phyloP scores from a whole-genome alignment of 352 stramenopile genomes.

The Globisporangium rhizosaccharum region DNA sequence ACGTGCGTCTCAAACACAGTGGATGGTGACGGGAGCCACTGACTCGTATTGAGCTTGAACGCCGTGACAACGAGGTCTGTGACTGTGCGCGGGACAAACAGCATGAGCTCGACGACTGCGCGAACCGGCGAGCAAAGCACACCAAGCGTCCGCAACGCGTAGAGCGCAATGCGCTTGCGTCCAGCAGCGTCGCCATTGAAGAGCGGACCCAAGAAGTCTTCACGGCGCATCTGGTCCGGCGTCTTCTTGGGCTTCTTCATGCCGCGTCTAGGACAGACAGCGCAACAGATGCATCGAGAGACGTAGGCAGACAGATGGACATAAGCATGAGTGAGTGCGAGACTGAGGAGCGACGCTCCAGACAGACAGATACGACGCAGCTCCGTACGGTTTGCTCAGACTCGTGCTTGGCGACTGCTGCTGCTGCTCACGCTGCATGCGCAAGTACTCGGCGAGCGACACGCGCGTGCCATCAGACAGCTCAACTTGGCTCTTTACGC shows the following conservation, averaged over 20 bases:
- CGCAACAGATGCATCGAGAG: neutral
- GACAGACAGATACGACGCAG: too few species aligned
- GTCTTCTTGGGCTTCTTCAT: slow-evolving; percentile 25
- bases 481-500: slow-evolving; percentile 47
- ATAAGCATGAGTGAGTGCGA: neutral
- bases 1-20: slow-evolving; percentile 11
- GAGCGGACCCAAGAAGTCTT: slow-evolving; percentile 60
- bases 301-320: neutral
- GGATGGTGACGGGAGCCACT: slow-evolving; percentile 17
- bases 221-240: slow-evolving; percentile 42
- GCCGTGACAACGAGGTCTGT: slow-evolving; percentile 36
- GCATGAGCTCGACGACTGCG: slow-evolving; percentile 36
- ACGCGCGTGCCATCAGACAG: slow-evolving; percentile 53
- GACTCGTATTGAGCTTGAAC: slow-evolving; percentile 29
- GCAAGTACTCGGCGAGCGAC: slow-evolving; percentile 57
- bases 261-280: neutral
- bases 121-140: slow-evolving; percentile 53
- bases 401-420: neutral
- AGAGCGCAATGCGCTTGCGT: slow-evolving; percentile 52
- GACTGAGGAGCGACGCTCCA: too few species aligned
- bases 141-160: slow-evolving; percentile 46
- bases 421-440: slow-evolving; percentile 28
- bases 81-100: slow-evolving; percentile 44
- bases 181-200: slow-evolving; percentile 50
- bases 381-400: neutral